Conservation (phyloP, 192 early-diverging fungal species). For the Gorgonomyces haynaldii region DNA sequence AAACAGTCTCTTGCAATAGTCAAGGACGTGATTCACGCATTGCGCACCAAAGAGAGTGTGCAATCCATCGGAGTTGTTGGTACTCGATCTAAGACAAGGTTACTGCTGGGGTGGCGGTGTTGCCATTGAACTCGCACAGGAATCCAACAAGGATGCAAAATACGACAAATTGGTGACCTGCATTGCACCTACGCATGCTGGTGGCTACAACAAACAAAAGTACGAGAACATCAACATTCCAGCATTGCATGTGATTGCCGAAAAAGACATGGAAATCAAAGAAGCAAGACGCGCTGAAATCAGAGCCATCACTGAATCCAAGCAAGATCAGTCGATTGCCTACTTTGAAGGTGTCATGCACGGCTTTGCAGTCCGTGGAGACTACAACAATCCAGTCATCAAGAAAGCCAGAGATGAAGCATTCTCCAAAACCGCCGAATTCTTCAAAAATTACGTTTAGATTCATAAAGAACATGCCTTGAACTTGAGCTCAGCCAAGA, state of each 20-base stretch:
- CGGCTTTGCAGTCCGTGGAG: slow-evolving; percentile 7
- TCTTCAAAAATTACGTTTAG: slow-evolving; percentile 4
- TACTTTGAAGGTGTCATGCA: slow-evolving; percentile 2
- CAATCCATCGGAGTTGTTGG: neutral
- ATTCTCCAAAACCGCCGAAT: neutral
- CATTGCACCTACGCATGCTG: slow-evolving; percentile 4
- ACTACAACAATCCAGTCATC: neutral
- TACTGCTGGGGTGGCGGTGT: slow-evolving; percentile 7
- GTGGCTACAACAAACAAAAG: neutral
- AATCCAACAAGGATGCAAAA: neutral
- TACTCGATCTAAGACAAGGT: neutral
- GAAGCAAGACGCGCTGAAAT: neutral
- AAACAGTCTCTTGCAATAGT: neutral
- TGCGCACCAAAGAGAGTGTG: neutral
- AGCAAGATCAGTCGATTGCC: neutral
- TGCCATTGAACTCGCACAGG: neutral
- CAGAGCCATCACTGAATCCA: neutral
- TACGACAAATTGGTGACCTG: too few species aligned
- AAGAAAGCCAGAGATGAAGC: neutral
- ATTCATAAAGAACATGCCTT: too few species aligned
- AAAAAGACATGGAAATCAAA: neutral
- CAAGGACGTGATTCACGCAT: neutral
- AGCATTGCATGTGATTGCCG: neutral
- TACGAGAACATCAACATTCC: slow-evolving; percentile 3
- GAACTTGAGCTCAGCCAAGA: too few species aligned